phyloP scores from a whole-genome alignment of 2,329 filamentous ascomycete species.

The Neonectria magnoliae region DNA sequence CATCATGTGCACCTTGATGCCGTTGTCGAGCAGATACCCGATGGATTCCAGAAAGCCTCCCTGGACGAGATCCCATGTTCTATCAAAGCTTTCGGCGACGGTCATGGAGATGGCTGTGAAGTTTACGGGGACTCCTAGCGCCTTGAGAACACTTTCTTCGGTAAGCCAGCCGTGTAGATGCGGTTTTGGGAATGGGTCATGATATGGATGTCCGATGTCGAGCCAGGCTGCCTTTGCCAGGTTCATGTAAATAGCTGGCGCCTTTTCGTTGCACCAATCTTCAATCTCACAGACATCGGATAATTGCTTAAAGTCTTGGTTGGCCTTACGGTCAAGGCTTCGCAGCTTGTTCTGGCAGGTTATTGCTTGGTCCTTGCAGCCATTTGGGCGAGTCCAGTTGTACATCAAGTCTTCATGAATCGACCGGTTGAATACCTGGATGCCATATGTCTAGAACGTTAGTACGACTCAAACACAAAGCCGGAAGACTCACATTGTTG shows the following conservation, averaged over 20 bases:
- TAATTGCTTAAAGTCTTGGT: not conserved
- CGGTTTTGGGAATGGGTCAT: slow-evolving; percentile 71
- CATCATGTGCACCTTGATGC: slow-evolving; percentile 75
- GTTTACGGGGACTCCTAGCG: slow-evolving; percentile 71
- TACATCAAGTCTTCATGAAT: slow-evolving; percentile 42
- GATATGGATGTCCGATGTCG: slow-evolving; percentile 66
- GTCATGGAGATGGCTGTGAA: slow-evolving; percentile 59
- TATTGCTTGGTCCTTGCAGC: slow-evolving; percentile 64
- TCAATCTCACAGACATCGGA: slow-evolving; percentile 5
- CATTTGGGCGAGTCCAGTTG: slow-evolving; percentile 48
- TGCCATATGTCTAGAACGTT: slow-evolving; percentile 58
- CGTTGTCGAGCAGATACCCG: slow-evolving; percentile 67
- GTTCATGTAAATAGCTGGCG: slow-evolving; percentile 63
- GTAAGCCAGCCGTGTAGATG: slow-evolving; percentile 72
- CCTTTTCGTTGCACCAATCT: slow-evolving; percentile 6
- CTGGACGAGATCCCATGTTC: slow-evolving; percentile 69
- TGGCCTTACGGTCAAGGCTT: slow-evolving; percentile 52
- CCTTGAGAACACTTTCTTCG: slow-evolving; percentile 62
- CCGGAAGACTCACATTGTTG: slow-evolving; percentile 56
- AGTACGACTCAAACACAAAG: not conserved
- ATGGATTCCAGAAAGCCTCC: slow-evolving; percentile 60
- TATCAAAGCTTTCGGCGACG: slow-evolving; percentile 63
- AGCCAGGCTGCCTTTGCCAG: slow-evolving; percentile 62
- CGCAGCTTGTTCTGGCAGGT: slow-evolving; percentile 61
- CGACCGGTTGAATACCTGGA: slow-evolving; percentile 65